A percentile compares a stretch with the other conserved stretches of the same genome.
phyloP scores from a whole-genome alignment of 495 filamentous ascomycete genomes.

The Polyplosphaeria fusca region DNA sequence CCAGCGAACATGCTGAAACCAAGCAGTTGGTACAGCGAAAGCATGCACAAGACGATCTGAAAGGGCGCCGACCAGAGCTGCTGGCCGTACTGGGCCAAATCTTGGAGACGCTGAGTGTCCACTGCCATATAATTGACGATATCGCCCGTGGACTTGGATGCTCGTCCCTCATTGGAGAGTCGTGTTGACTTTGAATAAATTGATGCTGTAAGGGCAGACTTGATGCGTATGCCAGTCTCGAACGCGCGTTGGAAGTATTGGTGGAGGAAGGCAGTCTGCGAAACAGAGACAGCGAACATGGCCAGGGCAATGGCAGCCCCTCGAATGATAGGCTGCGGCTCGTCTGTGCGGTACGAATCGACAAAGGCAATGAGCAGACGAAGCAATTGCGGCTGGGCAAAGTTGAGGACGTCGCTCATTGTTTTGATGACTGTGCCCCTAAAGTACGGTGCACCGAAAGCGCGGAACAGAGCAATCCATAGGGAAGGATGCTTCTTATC shows the following conservation, averaged over 20 bases:
- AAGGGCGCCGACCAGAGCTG: constrained; percentile 96
- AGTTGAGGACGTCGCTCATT: constrained; percentile 76
- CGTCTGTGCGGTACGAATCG: constrained; percentile 63
- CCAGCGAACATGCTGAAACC: constrained; percentile 96
- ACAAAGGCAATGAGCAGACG: constrained; percentile 83
- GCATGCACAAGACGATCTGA: constrained; percentile 92
- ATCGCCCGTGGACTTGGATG: constrained; percentile 91
- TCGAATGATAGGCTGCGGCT: constrained; percentile 70
- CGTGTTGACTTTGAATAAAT: constrained; percentile 90
- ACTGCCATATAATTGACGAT: constrained; percentile 99
- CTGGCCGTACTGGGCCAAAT: constrained; percentile 91
- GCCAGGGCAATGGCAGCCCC: constrained; percentile 84
- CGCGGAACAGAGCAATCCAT: constrained; percentile 86
- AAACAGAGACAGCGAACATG: constrained; percentile 86
- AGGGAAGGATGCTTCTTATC: constrained; percentile 72
- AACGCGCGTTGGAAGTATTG: constrained; percentile 97
- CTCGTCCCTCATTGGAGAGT: constrained; percentile 87
- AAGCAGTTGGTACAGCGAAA: constrained; percentile 89
- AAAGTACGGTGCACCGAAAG: constrained; percentile 81
- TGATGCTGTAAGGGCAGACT: constrained; percentile 78
- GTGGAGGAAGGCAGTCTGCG: constrained; percentile 78
- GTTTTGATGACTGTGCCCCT: constrained; percentile 79
- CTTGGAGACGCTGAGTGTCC: constrained; percentile 90
- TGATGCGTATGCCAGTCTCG: constrained; percentile 94
- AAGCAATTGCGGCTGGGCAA: constrained; percentile 88